Conservation (phyloP, 2,329 filamentous ascomycete species). For the Stagonosporopsis rhizophila region DNA sequence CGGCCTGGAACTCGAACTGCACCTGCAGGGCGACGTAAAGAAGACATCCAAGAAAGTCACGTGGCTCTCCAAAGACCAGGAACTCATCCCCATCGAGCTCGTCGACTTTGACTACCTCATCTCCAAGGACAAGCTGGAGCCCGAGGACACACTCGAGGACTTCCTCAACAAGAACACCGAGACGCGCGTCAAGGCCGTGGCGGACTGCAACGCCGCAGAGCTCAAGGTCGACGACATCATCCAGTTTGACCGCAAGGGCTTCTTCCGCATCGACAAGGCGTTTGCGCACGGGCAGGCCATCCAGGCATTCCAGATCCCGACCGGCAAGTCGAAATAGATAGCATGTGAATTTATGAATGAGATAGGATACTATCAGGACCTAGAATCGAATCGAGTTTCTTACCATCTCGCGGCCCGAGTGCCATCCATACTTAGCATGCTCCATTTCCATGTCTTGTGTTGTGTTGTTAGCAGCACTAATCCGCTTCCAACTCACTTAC, state of each 20-base stretch:
- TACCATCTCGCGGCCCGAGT: no score
- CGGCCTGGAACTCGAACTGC: slow-evolving; percentile 79
- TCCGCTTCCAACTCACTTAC: no score
- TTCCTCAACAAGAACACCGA: slow-evolving; percentile 80
- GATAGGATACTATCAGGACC: no score
- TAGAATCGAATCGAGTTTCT: no score
- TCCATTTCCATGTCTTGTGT: no score
- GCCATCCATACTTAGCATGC: no score
- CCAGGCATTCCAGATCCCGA: slow-evolving; percentile 74
- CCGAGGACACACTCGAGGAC: slow-evolving; percentile 82
- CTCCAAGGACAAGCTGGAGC: slow-evolving; percentile 91
- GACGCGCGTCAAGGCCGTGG: slow-evolving; percentile 74
- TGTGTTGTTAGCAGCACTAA: no score
- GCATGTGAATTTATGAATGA: no score
- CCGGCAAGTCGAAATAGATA: slow-evolving; percentile 61
- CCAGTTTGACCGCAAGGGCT: slow-evolving; percentile 93
- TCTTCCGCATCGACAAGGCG: slow-evolving; percentile 80
- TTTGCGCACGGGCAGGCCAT: slow-evolving; percentile 65
- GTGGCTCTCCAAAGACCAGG: slow-evolving; percentile 82
- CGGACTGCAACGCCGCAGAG: slow-evolving; percentile 79
- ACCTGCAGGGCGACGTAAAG: slow-evolving; percentile 92
- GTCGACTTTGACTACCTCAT: slow-evolving; percentile 96
- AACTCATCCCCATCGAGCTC: slow-evolving; percentile 80
- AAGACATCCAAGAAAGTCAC: slow-evolving; percentile 96
- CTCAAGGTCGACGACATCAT: slow-evolving; percentile 90